A percentile compares a stretch with the other conserved stretches of the same genome.
Conservation (phyloP, 2,329 filamentous ascomycete genomes). For the Fusarium veterinarium region DNA sequence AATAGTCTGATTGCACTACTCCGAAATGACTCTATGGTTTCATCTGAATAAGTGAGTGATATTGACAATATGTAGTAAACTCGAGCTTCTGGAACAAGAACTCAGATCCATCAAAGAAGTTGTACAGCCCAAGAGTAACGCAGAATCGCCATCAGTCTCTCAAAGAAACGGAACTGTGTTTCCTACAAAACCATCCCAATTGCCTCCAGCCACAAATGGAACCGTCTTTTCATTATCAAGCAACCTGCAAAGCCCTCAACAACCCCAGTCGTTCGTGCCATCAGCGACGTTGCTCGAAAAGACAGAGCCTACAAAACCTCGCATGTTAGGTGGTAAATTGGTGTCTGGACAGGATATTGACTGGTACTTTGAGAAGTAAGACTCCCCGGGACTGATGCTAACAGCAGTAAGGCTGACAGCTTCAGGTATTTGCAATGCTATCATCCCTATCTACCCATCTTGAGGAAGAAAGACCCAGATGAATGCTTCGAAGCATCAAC, state of each 20-base stretch:
- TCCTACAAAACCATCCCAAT: slow-evolving; percentile 27
- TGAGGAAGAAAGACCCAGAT: slow-evolving; percentile 62
- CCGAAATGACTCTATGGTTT: background rate
- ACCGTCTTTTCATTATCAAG: slow-evolving; percentile 14
- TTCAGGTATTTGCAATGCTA: slow-evolving; percentile 64
- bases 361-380: slow-evolving; percentile 65
- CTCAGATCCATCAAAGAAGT: slow-evolving; percentile 66
- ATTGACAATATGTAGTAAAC: slow-evolving; percentile 54
- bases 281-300: slow-evolving; percentile 29
- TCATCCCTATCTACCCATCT: slow-evolving; percentile 64
- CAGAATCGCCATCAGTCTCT: slow-evolving; percentile 44
- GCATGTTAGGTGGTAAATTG: slow-evolving; percentile 59
- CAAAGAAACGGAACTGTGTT: slow-evolving; percentile 42
- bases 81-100: slow-evolving; percentile 66
- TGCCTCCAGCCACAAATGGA: slow-evolving; percentile 11
- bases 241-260: slow-evolving; percentile 6
- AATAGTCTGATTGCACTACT: background rate
- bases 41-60: slow-evolving; percentile 22
- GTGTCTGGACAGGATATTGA: slow-evolving; percentile 66
- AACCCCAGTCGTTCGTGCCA: slow-evolving; percentile 5
- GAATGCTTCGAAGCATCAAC: slow-evolving; percentile 60
- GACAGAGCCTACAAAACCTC: slow-evolving; percentile 50
- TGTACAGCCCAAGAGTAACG: slow-evolving; percentile 50
- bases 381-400: background rate
- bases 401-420: background rate